These are phyloP conservation scores for Euphrasia arctica DNA, from an alignment of 305 asterid genomes.

Conservation along the genomic window DNA sequence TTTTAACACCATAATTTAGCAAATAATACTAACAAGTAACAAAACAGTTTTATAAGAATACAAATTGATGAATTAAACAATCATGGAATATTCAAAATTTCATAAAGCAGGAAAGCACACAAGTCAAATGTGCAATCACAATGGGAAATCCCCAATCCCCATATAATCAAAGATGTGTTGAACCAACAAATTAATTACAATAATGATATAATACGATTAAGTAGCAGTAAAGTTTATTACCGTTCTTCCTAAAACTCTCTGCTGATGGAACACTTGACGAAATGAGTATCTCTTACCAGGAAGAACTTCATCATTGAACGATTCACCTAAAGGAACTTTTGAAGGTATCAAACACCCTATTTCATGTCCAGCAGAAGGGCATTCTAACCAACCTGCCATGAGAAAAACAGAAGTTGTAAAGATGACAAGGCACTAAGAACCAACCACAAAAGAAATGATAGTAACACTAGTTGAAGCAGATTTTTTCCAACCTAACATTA, in stretches of 20 bases:
- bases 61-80: not conserved
- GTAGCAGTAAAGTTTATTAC: conserved; percentile 35
- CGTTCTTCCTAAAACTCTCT: conserved; percentile 68
- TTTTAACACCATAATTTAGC: not conserved
- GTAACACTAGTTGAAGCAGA: conserved; percentile 12
- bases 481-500: conserved; percentile 4
- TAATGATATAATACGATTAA: conserved; percentile 6
- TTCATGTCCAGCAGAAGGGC: conserved; percentile 82
- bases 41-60: not conserved
- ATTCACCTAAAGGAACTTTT: conserved; percentile 88
- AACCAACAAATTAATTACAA: conserved; percentile 1
- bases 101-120: not conserved
- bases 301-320: conserved; percentile 57
- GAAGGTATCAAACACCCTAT: conserved; percentile 77
- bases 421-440: conserved; percentile 15
- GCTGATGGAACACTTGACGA: conserved; percentile 85
- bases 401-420: conserved; percentile 10
- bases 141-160: not conserved
- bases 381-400: conserved; percentile 90
- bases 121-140: conserved; percentile 6
- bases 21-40: not conserved
- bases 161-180: conserved; percentile 2
- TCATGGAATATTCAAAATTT: not conserved
- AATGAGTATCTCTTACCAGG: conserved; percentile 96
- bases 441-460: not conserved